Conservation (phyloP, 2,329 filamentous ascomycete species). For the Setomelanomma holmii region DNA sequence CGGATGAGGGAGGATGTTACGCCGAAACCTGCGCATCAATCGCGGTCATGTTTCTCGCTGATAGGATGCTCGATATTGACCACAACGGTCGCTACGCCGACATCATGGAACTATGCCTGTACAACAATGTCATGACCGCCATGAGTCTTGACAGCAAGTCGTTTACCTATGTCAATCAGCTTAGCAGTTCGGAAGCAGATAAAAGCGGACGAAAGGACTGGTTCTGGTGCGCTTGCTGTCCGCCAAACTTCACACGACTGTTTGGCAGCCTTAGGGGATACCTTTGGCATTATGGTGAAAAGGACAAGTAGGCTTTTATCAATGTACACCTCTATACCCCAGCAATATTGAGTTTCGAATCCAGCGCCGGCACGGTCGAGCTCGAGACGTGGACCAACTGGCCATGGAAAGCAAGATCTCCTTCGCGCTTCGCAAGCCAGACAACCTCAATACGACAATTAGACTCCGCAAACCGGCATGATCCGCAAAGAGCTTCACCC, state of each 20-base stretch:
- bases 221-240: slow-evolving; percentile 56
- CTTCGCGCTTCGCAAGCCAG: slow-evolving; percentile 51
- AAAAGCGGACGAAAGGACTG: slow-evolving; percentile 61
- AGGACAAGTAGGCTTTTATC: slow-evolving; percentile 57
- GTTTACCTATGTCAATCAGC: slow-evolving; percentile 69
- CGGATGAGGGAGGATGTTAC: slow-evolving; percentile 69
- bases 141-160: slow-evolving; percentile 63
- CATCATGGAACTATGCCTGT: slow-evolving; percentile 67
- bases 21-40: slow-evolving; percentile 62
- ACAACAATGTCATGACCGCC: slow-evolving; percentile 66
- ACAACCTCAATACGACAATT: slow-evolving; percentile 49
- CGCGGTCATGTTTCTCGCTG: slow-evolving; percentile 15
- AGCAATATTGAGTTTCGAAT: slow-evolving; percentile 54
- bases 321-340: slow-evolving; percentile 65
- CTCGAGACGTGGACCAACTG: slow-evolving; percentile 62
- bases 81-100: slow-evolving; percentile 63
- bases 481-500: background rate
- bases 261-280: slow-evolving; percentile 15
- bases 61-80: slow-evolving; percentile 48
- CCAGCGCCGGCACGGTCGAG: slow-evolving; percentile 44
- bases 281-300: slow-evolving; percentile 13
- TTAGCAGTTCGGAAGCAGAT: slow-evolving; percentile 61
- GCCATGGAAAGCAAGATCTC: slow-evolving; percentile 64
- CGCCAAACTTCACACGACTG: slow-evolving; percentile 15
- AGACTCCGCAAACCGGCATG: slow-evolving; percentile 63